Evolutionary conservation across 2,329 filamentous ascomycete species (phyloP), one percentile per base, ranked within the genome.

Genomic region (Delphinella strobiligena): DNA sequence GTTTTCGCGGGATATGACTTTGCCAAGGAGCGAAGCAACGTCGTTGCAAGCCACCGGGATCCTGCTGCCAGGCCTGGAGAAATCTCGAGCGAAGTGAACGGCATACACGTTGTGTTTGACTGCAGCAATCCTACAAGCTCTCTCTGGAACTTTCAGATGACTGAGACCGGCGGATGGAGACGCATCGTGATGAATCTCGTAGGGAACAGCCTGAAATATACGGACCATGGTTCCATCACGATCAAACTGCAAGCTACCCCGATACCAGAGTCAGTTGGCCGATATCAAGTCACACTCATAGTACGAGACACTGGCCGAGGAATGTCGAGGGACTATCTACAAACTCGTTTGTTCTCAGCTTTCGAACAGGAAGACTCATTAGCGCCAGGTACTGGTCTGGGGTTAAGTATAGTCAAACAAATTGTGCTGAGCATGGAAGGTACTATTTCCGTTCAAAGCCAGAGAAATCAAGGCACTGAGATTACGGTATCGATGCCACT

Each of bases 271-370:
- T 7, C 16, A 18, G n/a, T 32, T 19, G 4, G 32, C 31, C 17
- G 8, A 2, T 3, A 39, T 36, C 8, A 29, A 15, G 34, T 44
- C 34, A 35, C 19, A 4, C 30, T 44, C 16, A 22, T 33, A 3
- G 69, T 84, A 1, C 62, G 64, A 0, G 80, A 84, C 47, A 78
- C 79, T 0, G 80, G 80, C 1, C 68, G 67, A 34, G 80, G 80
- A 1, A 84, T 84, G 18, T 69, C 69, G 0, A 62, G 72, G 5
- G 73, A 80, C 8, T 84, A 75, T 46, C 58, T 82, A 5, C 63
- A 69, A 14, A 68, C 72, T 5, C 67, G 69, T 9, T 56, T 82
- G 0, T 84, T 78, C 50, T 73, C 68, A 0, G 74, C 78, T 0
- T 82, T 82, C 43, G 58, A 66, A 0, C 80, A 84, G 45, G 80